Conservation (phyloP, 306 rosid species). For the Sphenostylis stenocarpa region DNA sequence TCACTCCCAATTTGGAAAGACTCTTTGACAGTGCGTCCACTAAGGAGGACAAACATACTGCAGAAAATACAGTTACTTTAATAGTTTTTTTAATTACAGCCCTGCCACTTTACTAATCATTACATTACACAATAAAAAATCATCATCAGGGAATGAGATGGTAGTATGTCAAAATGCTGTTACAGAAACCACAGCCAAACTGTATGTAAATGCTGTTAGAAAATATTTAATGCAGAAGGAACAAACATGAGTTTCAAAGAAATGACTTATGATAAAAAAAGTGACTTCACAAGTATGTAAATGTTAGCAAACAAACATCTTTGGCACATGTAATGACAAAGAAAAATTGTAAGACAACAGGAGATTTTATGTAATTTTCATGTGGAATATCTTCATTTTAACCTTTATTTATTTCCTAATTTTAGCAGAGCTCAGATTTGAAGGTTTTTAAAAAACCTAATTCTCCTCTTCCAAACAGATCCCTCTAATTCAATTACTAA, state of each 20-base stretch:
- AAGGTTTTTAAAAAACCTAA: background rate
- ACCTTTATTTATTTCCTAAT: background rate
- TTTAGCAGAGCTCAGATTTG: background rate
- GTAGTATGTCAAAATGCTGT: slow-evolving; percentile 1
- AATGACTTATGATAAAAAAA: background rate
- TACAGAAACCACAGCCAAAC: background rate
- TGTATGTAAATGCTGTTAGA: background rate
- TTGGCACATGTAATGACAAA: background rate
- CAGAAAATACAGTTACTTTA: slow-evolving; percentile 35
- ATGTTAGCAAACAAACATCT: background rate
- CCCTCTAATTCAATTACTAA: slow-evolving; percentile 4
- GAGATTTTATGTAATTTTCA: background rate
- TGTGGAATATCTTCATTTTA: background rate
- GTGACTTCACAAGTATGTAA: background rate
- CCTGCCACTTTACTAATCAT: slow-evolving; percentile 10
- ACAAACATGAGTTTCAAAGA: background rate
- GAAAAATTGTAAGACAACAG: background rate
- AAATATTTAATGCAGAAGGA: background rate
- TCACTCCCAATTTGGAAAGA: slow-evolving; percentile 81
- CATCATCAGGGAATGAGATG: slow-evolving; percentile 26
- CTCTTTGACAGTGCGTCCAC: slow-evolving; percentile 74
- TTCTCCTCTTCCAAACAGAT: background rate
- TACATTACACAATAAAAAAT: slow-evolving; percentile 20
- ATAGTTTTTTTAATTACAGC: background rate
- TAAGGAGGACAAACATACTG: slow-evolving; percentile 97